Base-by-base conservation (phyloP, 192 early-diverging fungal genomes). In the Podila clonocystis region DNA sequence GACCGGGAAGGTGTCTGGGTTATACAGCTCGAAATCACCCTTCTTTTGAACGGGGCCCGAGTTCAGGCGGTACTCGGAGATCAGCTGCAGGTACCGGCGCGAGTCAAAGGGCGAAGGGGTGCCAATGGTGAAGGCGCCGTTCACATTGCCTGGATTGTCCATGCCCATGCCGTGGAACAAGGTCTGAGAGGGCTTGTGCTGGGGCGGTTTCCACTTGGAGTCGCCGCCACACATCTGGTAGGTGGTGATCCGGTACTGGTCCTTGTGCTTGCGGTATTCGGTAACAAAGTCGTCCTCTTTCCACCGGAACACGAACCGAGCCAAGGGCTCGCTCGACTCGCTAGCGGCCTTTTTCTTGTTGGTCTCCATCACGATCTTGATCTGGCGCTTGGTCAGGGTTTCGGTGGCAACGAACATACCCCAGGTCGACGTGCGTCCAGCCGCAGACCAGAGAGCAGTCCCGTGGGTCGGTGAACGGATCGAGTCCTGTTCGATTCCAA, bases 161-260 rank as follows among this genome's bases (percentile, higher is more conserved):
- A 68, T 66, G 31, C 65, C 65, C 28, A 60, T 63, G 19, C 76
- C 76, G 58, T 72, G 65, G 66, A 80, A 73, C 50, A 71, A 73
- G 9, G 65, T 58, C 60, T 67, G 60, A 0, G 36, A n/a, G 12
- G 55, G 58, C 6, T 59, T 68, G 22, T 66, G 61, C 55, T 72
- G 70, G 1, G 76, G 61, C 9, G 70, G 70, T 24, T 52, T 80
- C 65, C 65, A 80, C 31, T 72, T 68, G 45, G 76, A 80, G 15
- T 72, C 66, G 11, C 76, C 76, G 28, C 76, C 76, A 60, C 76
- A 80, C 76, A 80, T 80, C 45, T 80, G 76, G 28, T 31, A 80
- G 12, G 29, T 63, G 3, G 76, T 80, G 31, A 80, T 60, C 3
- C 76, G 58, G 62, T 80, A 80, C 41, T 80, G 76, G 48, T 80